Evolutionary conservation across 192 early-diverging fungal species (phyloP), one percentile per base, ranked within the genome.

Genomic region (Linnemannia zychae): DNA sequence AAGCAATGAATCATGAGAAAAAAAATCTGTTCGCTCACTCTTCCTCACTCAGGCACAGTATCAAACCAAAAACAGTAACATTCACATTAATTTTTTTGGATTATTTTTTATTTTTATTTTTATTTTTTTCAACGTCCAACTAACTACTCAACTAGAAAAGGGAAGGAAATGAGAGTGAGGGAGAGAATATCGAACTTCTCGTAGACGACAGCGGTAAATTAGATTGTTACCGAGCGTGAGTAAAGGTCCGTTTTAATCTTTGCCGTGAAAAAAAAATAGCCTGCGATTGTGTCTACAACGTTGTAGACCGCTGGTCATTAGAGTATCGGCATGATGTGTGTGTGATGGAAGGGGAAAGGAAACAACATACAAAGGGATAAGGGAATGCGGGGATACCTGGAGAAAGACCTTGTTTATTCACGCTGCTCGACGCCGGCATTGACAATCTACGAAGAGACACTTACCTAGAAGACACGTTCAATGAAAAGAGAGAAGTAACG

Each of bases 261-360:
- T 76, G 83, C 83, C 83, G 83, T 85, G 83, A 85, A 85, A 85
- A 85, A 85, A 85, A 85, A 85, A 85, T 73, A 85, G 69, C 78
- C 83, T 68, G 70, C 36, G 72, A 85, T 85, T 74, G 83, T 63
- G 31, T 63, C 57, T 63, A 63, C 57, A 63, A 63, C 57, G 57
- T 63, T 63, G 57, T 63, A 65, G 74, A 76, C 44, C 72, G 57
- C 83, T 85, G 83, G 78, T 63, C 83, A 85, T 85, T 85, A 85
- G 83, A 85, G 83, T 85, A 79, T 78, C 83, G 83, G 83, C 83
- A 76, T 85, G 83, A 33, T 57, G 28, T 28, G 40, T 22, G 12
- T 75, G 18, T 38, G 20, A 48, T 36, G 18, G 52, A 13, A 20
- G 7, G 38, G 57, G 37, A 20, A 63, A 4, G 37, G 18, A 17